A percentile compares a stretch with the other conserved stretches of the same genome.
These are phyloP conservation scores for Mycena olivaceomarginata DNA, from an alignment of 768 basidiomycete species.

Conservation along the genomic window DNA sequence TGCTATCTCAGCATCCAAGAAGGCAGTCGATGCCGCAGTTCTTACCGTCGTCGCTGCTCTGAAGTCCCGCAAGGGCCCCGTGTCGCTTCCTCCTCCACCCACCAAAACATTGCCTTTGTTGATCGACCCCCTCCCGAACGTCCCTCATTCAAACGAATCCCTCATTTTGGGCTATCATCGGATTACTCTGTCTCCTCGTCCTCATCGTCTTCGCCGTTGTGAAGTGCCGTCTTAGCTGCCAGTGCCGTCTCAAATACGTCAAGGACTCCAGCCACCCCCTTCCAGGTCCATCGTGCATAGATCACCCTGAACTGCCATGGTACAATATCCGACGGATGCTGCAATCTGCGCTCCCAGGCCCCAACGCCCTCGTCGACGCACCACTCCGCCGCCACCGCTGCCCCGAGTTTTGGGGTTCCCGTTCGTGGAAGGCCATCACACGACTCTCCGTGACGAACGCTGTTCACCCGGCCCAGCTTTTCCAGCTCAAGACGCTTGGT, in stretches of 20 bases:
- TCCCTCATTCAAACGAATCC: not conserved
- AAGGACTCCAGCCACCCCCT: not conserved
- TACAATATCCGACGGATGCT: not conserved
- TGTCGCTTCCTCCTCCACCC: not conserved
- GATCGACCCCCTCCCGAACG: not conserved
- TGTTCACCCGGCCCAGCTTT: not conserved
- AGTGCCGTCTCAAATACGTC: not conserved
- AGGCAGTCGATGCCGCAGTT: not conserved
- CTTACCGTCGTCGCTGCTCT: not conserved
- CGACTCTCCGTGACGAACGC: not conserved
- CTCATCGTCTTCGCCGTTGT: not conserved
- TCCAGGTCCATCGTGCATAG: not conserved
- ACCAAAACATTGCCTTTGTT: not conserved
- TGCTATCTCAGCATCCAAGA: too few species aligned
- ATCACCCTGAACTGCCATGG: not conserved
- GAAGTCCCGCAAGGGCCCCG: not conserved
- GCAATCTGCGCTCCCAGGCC: not conserved
- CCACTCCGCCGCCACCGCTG: not conserved
- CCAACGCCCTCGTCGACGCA: not conserved
- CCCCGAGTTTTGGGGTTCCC: constrained; percentile 10
- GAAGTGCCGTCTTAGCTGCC: not conserved
- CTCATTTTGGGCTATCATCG: not conserved
- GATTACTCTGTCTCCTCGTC: not conserved
- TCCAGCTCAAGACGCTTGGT: not conserved
- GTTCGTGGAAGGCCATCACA: not conserved